These are phyloP conservation scores for Ensete glaucum DNA, from an alignment of 176 grass and related monocot genomes.

Conservation along the genomic window DNA sequence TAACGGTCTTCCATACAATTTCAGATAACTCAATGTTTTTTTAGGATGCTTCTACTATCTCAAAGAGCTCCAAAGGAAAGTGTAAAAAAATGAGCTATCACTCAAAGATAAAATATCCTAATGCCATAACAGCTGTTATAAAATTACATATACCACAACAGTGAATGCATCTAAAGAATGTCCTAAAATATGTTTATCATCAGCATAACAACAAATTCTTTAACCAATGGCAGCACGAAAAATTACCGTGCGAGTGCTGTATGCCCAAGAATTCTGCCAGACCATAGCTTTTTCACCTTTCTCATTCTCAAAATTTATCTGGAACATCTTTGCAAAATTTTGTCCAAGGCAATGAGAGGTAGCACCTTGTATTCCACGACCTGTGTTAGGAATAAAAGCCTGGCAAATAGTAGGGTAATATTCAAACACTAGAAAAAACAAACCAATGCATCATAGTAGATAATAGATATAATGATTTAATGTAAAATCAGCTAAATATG, in stretches of 20 bases:
- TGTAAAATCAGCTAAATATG: neutral
- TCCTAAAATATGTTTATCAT: too few relatives aligned
- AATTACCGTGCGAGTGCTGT: slow-evolving; percentile 91
- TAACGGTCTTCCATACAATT: too few relatives aligned
- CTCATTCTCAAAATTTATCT: slow-evolving; percentile 95
- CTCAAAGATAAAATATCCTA: too few relatives aligned
- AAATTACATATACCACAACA: too few relatives aligned
- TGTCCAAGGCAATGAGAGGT: slow-evolving; percentile 96
- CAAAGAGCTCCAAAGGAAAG: too few relatives aligned
- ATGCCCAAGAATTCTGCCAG: slow-evolving; percentile 99
- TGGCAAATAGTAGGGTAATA: slow-evolving; percentile 12
- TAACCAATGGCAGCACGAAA: slow-evolving; percentile 11
- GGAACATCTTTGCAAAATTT: slow-evolving; percentile 96
- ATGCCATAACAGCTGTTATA: too few relatives aligned
- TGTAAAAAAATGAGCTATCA: too few relatives aligned
- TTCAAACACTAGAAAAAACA: slow-evolving; percentile 10
- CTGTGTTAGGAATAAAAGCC: slow-evolving; percentile 77
- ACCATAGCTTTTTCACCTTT: slow-evolving; percentile 81
- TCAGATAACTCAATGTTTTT: too few relatives aligned
- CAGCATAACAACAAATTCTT: neutral
- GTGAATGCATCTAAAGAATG: too few relatives aligned
- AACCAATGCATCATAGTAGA: neutral
- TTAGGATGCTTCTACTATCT: too few relatives aligned
- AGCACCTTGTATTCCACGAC: slow-evolving; percentile 92
- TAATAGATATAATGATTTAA: neutral